Percentiles rank a stretch among this genome's conserved stretches.
Evolutionary conservation across 1,284 basidiomycete genomes (phyloP).

Genomic region (Malassezia caprae): DNA sequence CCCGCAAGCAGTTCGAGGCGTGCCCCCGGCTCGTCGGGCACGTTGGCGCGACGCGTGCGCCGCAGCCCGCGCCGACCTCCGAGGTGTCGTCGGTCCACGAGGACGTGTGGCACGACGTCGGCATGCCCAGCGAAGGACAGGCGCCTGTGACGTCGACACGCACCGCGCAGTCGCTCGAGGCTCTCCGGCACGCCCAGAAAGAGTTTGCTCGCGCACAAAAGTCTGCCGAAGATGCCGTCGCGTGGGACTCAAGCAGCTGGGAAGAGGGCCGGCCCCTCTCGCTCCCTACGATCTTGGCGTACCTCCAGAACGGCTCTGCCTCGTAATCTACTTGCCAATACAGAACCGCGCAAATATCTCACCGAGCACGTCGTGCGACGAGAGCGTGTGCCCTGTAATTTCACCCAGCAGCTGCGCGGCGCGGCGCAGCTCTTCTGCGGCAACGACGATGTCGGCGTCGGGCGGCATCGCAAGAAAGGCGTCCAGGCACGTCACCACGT

Average conservation of each 20-base stretch:
- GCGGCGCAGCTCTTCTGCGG: slow-evolving; percentile 73
- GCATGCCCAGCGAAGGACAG: background rate
- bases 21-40: background rate
- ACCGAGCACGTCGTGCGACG: slow-evolving; percentile 67
- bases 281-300: background rate
- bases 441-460: slow-evolving; percentile 62
- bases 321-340: slow-evolving; percentile 25
- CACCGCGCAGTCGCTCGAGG: background rate
- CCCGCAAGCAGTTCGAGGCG: background rate
- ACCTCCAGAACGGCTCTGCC: background rate
- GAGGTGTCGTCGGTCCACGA: background rate
- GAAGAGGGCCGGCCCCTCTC: background rate
- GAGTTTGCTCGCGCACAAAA: background rate
- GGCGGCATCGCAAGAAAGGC: slow-evolving; percentile 52
- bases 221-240: background rate
- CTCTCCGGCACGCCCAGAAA: background rate
- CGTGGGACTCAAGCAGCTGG: background rate
- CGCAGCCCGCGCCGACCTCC: background rate
- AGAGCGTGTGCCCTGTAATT: slow-evolving; percentile 61
- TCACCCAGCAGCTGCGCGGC: slow-evolving; percentile 69
- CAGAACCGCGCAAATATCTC: slow-evolving; percentile 60
- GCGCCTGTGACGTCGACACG: background rate
- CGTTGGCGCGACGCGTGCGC: background rate
- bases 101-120: background rate
- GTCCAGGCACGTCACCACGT: slow-evolving; percentile 58